Base-by-base conservation (phyloP, 805 yeast species). In the Scheffersomyces lignosus region DNA sequence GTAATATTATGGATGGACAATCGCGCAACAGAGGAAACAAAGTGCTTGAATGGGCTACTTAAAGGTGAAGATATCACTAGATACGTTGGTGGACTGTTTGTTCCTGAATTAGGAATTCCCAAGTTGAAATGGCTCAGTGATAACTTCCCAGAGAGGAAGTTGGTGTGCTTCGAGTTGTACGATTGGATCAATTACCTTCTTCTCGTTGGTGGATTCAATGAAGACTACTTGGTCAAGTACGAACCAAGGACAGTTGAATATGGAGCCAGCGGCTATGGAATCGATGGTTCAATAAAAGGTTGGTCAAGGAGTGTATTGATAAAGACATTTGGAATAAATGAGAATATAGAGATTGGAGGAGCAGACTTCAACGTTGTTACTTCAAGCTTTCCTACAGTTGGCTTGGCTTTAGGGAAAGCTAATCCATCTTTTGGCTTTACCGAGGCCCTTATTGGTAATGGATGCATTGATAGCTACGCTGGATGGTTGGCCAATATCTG, bases 1-100 rank as follows among this genome's bases (percentile, higher is more conserved):
- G 64, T 78, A 3, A 60, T 79, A 4, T 63, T 79, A 33, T 79
- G 85, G 84, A 79, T 79, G 83, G 83, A 79, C 47, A 60, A 66
- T 14, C 58, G 78, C 18, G 61, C 79, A 2, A 46, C 38, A 3
- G 27, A 48, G 2, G 70, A 75, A 41, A 53, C 69, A 10, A 17
- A 29, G 2, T 33, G 42, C 15, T 40, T 74, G 4, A 66, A 71
- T 27, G 27, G 37, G 17, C 36, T 24, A 8, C 48, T 66, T 3
- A 48, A 49, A 18, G 23, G 33, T 6, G 50, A 51, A 4, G 54
- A 50, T 4, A 32, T 39, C 5, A 41, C 48, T 5, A 44, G 57
- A 29, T 40, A 44, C 1, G 49, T 70, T 33, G 78, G 80, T 6
- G 77, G 77, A 1, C 48, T 56, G 0, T 66, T 77, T 24, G 64